Percentiles rank a stretch among this genome's conserved stretches.
Conservation (phyloP, 2,329 filamentous ascomycete species). For the Diaporthe eres region DNA sequence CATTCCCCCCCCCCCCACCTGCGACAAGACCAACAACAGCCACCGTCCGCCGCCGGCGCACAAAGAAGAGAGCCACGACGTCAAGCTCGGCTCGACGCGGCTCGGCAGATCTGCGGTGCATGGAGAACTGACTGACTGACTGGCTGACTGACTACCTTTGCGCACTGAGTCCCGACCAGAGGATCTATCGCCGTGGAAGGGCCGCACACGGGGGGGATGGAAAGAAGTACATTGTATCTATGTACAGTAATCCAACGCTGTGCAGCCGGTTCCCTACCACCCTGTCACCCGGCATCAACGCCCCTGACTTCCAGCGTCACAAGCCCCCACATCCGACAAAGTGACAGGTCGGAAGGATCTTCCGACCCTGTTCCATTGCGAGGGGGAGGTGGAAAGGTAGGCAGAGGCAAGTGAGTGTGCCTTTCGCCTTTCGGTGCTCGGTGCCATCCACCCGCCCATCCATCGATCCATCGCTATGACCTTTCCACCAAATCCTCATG, state of each 20-base stretch:
- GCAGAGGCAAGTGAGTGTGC: neutral
- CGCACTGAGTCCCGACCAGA: neutral
- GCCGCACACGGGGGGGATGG: neutral
- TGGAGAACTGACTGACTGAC: neutral
- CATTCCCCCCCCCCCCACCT: neutral
- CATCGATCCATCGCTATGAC: neutral
- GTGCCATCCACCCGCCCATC: neutral
- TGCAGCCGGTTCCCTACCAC: neutral
- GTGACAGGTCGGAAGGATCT: conserved; percentile 28
- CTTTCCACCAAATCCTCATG: neutral
- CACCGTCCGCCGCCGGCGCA: neutral
- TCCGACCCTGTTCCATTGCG: conserved; percentile 1
- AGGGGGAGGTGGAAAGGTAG: neutral
- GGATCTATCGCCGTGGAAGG: neutral
- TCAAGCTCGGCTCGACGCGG: neutral
- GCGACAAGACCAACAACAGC: neutral
- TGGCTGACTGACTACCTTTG: neutral
- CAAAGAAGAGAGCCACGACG: neutral
- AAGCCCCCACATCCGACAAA: conserved; percentile 25
- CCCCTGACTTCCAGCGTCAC: conserved; percentile 21
- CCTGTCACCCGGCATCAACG: conserved; percentile 6
- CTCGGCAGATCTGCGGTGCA: neutral
- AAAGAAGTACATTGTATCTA: neutral
- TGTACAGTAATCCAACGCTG: neutral
- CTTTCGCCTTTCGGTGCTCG: too few relatives aligned